Evolutionary conservation across 306 rosid genomes (phyloP).

Genomic region (Vigna reflexopilosa): DNA sequence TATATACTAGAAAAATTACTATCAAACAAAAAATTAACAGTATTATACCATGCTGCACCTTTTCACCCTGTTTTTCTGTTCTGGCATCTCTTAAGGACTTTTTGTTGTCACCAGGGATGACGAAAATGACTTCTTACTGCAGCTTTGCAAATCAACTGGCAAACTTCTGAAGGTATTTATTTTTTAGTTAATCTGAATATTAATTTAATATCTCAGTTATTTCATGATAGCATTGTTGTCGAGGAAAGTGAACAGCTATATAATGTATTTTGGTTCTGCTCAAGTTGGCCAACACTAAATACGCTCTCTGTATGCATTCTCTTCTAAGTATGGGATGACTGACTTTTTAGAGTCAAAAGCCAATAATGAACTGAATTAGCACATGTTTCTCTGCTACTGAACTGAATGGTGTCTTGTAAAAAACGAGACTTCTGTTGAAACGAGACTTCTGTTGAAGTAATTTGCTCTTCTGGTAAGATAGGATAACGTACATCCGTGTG

Average conservation of each 20-base stretch:
- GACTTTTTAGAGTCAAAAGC: background rate
- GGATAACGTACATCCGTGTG: background rate
- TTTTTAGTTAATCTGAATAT: conserved; percentile 5
- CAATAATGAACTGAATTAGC: conserved; percentile 4
- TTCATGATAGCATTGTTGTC: background rate
- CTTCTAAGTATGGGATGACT: background rate
- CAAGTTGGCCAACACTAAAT: background rate
- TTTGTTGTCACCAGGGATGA: conserved; percentile 63
- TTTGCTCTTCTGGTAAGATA: background rate
- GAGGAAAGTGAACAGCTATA: background rate
- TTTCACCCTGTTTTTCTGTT: conserved; percentile 2
- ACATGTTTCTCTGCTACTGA: background rate
- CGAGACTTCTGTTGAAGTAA: background rate
- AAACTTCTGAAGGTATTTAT: conserved; percentile 76
- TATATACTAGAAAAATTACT: background rate
- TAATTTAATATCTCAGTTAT: background rate
- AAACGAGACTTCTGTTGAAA: background rate
- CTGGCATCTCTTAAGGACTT: background rate
- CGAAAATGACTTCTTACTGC: conserved; percentile 84
- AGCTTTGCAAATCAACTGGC: conserved; percentile 80
- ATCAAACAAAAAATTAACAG: background rate
- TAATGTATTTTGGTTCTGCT: background rate
- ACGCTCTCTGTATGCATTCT: background rate
- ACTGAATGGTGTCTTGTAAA: background rate
- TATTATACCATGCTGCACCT: background rate